phyloP scores from a whole-genome alignment of 768 basidiomycete species.

The Leccinum subtestaceum region DNA sequence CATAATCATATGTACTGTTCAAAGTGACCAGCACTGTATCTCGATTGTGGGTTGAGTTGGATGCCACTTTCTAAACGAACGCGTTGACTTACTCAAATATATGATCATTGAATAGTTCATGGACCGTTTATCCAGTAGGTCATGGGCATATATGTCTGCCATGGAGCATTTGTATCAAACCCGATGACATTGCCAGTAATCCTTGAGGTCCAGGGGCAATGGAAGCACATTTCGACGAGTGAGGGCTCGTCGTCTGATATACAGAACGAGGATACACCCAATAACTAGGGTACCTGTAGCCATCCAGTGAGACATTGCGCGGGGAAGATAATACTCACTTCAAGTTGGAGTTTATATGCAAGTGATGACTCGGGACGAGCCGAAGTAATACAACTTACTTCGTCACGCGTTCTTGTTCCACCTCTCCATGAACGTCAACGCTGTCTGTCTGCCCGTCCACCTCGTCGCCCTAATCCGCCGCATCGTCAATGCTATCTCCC shows the following conservation, averaged over 20 bases:
- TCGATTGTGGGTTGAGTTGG: neutral
- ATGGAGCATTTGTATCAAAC: constrained; percentile 29
- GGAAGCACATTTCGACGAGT: neutral
- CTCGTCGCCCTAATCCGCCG: constrained; percentile 61
- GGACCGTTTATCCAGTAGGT: constrained; percentile 45
- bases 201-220: constrained; percentile 23
- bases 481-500: constrained; percentile 65
- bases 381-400: too few relatives aligned
- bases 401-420: too few relatives aligned
- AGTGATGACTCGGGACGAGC: too few relatives aligned
- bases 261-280: neutral
- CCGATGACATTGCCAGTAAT: constrained; percentile 34
- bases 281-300: neutral
- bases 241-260: neutral
- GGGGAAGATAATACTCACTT: neutral
- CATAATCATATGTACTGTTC: constrained; percentile 7
- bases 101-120: constrained; percentile 38
- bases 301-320: neutral
- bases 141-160: constrained; percentile 37
- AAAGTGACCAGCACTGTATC: constrained; percentile 4
- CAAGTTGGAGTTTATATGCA: neutral
- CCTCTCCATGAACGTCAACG: constrained; percentile 33
- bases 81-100: constrained; percentile 25
- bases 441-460: constrained; percentile 51
- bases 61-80: too few relatives aligned